Evolutionary conservation across 2,329 filamentous ascomycete genomes (phyloP).

Genomic region (Colletotrichum sp.): DNA sequence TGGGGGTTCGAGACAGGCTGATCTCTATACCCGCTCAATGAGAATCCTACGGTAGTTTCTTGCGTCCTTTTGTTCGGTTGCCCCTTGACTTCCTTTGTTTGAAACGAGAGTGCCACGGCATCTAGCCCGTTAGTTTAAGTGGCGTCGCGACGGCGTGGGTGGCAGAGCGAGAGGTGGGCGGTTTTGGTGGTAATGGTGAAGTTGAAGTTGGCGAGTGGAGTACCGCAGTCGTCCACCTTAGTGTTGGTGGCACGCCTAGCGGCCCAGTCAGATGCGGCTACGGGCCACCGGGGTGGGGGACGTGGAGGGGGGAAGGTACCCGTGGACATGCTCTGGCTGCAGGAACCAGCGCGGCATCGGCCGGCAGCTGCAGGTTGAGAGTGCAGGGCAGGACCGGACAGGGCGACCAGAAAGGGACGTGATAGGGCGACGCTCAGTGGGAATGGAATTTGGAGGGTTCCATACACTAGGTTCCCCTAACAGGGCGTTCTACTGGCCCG

Average conservation of each 20-base stretch:
- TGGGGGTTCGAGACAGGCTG: constrained; percentile 2
- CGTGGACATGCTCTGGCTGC: neutral
- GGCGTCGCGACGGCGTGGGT: neutral
- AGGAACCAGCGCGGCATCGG: constrained; percentile 1
- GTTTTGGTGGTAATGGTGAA: neutral
- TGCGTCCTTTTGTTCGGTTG: neutral
- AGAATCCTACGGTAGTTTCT: neutral
- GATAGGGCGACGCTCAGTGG: constrained; percentile 9
- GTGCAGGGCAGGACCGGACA: neutral
- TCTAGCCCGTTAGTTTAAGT: neutral
- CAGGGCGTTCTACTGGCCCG: neutral
- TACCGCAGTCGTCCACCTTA: neutral
- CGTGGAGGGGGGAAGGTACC: neutral
- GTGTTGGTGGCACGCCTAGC: neutral
- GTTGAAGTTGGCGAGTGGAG: constrained; percentile 8
- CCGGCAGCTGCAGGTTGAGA: neutral
- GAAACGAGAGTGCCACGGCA: no score
- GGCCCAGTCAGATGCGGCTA: neutral
- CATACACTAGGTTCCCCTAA: neutral
- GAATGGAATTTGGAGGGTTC: neutral
- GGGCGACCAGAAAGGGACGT: neutral
- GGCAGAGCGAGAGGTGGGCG: neutral
- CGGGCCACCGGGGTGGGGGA: neutral
- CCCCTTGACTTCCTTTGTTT: constrained; percentile 6
- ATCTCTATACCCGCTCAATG: neutral